Conservation (phyloP, 768 basidiomycete species). For the Dentipellis sp. region DNA sequence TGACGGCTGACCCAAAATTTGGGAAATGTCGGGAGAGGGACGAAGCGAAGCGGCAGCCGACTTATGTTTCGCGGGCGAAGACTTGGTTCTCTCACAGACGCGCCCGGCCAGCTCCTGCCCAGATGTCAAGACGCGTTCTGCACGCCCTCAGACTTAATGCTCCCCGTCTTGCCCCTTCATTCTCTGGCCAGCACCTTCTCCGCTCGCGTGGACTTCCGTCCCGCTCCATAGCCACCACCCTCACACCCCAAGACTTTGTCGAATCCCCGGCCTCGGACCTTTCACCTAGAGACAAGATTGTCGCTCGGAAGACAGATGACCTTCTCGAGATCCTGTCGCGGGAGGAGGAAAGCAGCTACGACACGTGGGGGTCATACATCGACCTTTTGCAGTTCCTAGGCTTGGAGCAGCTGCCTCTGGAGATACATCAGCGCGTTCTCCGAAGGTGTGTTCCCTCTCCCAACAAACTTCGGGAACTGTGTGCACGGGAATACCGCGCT, state of each 20-base stretch:
- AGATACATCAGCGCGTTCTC: conserved; percentile 62
- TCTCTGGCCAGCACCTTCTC: background rate
- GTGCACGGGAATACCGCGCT: conserved; percentile 31
- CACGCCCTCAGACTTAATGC: conserved; percentile 7
- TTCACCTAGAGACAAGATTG: conserved; percentile 9
- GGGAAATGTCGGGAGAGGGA: no score
- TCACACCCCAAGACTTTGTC: background rate
- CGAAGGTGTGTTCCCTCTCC: conserved; percentile 51
- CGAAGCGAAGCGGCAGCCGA: no score
- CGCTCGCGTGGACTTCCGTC: conserved; percentile 1
- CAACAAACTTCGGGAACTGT: conserved; percentile 32
- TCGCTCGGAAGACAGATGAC: conserved; percentile 11
- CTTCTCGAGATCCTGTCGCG: conserved; percentile 8
- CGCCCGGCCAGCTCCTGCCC: background rate
- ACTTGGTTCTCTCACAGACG: no score
- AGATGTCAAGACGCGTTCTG: conserved; percentile 11
- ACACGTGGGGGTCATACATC: conserved; percentile 59
- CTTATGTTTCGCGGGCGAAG: no score
- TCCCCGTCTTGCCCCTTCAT: background rate
- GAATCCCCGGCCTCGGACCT: background rate
- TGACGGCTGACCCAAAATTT: no score
- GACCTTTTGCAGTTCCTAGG: conserved; percentile 43
- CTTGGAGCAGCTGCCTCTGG: conserved; percentile 43
- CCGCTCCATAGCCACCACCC: background rate
- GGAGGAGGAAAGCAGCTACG: conserved; percentile 25